Conservation (phyloP, 805 yeast genomes). For the Candida suzukii region DNA sequence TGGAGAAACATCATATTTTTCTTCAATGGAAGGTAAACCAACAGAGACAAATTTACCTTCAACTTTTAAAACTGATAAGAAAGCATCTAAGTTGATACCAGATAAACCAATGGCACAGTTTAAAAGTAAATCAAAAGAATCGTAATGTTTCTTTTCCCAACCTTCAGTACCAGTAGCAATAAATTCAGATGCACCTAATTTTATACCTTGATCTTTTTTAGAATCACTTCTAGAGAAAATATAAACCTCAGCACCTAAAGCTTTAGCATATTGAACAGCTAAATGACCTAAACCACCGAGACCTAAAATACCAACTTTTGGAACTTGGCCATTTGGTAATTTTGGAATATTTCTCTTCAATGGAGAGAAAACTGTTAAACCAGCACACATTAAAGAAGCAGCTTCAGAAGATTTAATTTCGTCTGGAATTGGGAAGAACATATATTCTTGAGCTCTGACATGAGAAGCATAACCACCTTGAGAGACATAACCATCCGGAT, state of each 20-base stretch:
- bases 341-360: constrained; percentile 31
- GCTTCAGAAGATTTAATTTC: constrained; percentile 32
- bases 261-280: constrained; percentile 37
- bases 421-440: constrained; percentile 40
- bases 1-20: constrained; percentile 39
- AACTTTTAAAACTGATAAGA: constrained; percentile 25
- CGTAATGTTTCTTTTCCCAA: constrained; percentile 29
- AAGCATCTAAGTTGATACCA: constrained; percentile 29
- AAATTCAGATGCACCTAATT: constrained; percentile 35
- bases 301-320: constrained; percentile 35
- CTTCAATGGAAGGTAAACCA: constrained; percentile 37
- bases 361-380: constrained; percentile 44
- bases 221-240: constrained; percentile 35
- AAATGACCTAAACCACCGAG: constrained; percentile 42
- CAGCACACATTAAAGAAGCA: constrained; percentile 47
- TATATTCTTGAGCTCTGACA: constrained; percentile 38
- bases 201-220: constrained; percentile 32
- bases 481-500: constrained; percentile 28
- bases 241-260: constrained; percentile 37
- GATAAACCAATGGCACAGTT: constrained; percentile 35
- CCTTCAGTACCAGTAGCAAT: constrained; percentile 38
- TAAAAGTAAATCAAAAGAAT: constrained; percentile 32
- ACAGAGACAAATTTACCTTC: constrained; percentile 39
- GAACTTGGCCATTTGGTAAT: constrained; percentile 22
- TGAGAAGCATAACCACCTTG: constrained; percentile 43